phyloP scores from a whole-genome alignment of 768 basidiomycete species.

The Galerina sulciceps region DNA sequence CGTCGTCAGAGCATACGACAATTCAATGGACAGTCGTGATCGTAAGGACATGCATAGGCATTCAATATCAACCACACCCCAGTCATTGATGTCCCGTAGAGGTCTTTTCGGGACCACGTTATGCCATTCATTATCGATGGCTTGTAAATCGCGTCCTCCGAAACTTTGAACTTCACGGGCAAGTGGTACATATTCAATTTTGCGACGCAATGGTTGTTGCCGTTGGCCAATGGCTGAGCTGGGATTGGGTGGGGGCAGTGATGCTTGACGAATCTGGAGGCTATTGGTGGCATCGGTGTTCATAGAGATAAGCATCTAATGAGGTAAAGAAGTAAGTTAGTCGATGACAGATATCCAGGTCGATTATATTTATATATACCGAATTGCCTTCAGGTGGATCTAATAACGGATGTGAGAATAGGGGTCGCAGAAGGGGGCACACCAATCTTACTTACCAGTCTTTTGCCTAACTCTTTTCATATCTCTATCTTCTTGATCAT shows the following conservation, averaged over 20 bases:
- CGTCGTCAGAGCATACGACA: constrained; percentile 90
- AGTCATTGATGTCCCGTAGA: constrained; percentile 77
- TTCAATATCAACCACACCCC: constrained; percentile 90
- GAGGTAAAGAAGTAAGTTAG: background rate
- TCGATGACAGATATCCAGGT: constrained; percentile 7
- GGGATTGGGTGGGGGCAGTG: constrained; percentile 33
- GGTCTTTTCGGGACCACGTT: constrained; percentile 57
- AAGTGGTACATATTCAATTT: constrained; percentile 87
- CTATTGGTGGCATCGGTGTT: constrained; percentile 27
- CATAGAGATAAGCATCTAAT: constrained; percentile 32
- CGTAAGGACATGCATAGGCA: constrained; percentile 92
- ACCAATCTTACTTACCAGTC: constrained; percentile 54
- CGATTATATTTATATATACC: constrained; percentile 43
- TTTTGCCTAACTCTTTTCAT: constrained; percentile 74
- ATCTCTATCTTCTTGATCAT: constrained; percentile 67
- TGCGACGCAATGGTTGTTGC: constrained; percentile 66
- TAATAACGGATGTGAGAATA: constrained; percentile 26
- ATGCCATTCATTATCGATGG: constrained; percentile 64
- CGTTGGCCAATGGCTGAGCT: constrained; percentile 40
- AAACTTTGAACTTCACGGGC: constrained; percentile 74
- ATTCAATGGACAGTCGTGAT: constrained; percentile 80
- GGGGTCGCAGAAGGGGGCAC: background rate
- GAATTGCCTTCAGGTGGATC: constrained; percentile 51
- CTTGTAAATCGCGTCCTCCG: constrained; percentile 81
- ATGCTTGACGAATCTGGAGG: constrained; percentile 24